Conservation (phyloP, 768 basidiomycete genomes). For the Agaricus subrufescens region DNA sequence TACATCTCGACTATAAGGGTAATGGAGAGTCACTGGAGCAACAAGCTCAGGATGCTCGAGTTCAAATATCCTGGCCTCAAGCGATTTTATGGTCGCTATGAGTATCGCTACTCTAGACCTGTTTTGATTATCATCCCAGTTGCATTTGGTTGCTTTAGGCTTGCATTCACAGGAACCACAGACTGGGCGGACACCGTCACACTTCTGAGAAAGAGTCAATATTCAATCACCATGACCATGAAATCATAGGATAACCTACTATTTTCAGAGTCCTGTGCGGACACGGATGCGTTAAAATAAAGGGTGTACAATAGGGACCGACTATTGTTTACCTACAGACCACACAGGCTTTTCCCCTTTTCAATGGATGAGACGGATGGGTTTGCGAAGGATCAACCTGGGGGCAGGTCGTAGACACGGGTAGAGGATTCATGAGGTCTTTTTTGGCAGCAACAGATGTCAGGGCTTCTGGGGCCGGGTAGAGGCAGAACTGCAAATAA, state of each 20-base stretch:
- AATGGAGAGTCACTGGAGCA: constrained; percentile 42
- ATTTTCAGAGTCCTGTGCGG: constrained; percentile 43
- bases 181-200: constrained; percentile 58
- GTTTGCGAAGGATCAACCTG: constrained; percentile 19
- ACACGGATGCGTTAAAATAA: constrained; percentile 5
- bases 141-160: constrained; percentile 63
- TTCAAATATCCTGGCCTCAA: constrained; percentile 54
- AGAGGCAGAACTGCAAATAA: constrained; percentile 6
- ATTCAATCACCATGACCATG: not conserved
- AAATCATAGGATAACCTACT: constrained; percentile 21
- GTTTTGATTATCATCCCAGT: constrained; percentile 61
- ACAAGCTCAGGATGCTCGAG: constrained; percentile 48
- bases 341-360: constrained; percentile 51
- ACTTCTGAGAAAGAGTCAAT: constrained; percentile 35
- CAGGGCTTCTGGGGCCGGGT: constrained; percentile 31
- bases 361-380: constrained; percentile 37
- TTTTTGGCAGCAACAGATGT: constrained; percentile 6
- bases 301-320: not conserved
- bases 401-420: constrained; percentile 20
- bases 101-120: constrained; percentile 58
- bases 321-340: constrained; percentile 39
- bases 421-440: constrained; percentile 14
- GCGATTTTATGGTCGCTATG: constrained; percentile 51
- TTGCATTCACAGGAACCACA: constrained; percentile 60
- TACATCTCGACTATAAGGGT: constrained; percentile 39